phyloP scores from a whole-genome alignment of 2,329 filamentous ascomycete species.

The Drechslerella coelobrocha region DNA sequence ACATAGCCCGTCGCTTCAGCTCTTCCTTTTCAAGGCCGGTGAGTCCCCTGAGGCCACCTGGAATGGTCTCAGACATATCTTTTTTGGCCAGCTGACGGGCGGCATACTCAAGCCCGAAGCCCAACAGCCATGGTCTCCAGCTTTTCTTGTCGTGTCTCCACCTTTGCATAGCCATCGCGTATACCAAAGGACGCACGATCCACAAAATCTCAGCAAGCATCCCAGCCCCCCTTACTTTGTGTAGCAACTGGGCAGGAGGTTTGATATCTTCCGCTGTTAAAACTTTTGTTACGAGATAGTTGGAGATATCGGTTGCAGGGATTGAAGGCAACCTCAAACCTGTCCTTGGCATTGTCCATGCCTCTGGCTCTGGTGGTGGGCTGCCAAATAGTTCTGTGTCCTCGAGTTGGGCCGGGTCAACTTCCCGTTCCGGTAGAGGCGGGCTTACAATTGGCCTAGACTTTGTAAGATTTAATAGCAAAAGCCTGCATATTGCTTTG shows the following conservation, averaged over 20 bases:
- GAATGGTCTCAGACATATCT: constrained; percentile 68
- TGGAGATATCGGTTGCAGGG: constrained; percentile 78
- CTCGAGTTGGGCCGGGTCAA: constrained; percentile 69
- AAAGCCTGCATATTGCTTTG: constrained; percentile 56
- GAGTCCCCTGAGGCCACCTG: constrained; percentile 75
- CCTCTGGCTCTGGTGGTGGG: constrained; percentile 62
- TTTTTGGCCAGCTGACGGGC: constrained; percentile 82
- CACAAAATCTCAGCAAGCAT: constrained; percentile 89
- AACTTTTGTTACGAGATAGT: constrained; percentile 86
- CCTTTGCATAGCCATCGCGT: constrained; percentile 80
- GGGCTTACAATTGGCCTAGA: constrained; percentile 80
- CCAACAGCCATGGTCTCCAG: constrained; percentile 92
- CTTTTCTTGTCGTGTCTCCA: constrained; percentile 74
- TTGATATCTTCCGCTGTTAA: constrained; percentile 97
- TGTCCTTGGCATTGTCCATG: constrained; percentile 94
- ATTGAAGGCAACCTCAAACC: constrained; percentile 83
- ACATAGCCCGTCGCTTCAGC: constrained; percentile 84
- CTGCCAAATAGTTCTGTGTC: constrained; percentile 58
- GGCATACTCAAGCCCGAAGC: constrained; percentile 82
- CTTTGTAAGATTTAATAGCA: constrained; percentile 55
- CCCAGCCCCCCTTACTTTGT: constrained; percentile 74
- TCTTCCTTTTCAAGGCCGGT: constrained; percentile 90
- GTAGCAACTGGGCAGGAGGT: constrained; percentile 83
- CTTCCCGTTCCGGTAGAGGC: constrained; percentile 82
- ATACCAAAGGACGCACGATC: constrained; percentile 85